Evolutionary conservation across 2,329 filamentous ascomycete species (phyloP).

Genomic region (Ophiostoma piceae): DNA sequence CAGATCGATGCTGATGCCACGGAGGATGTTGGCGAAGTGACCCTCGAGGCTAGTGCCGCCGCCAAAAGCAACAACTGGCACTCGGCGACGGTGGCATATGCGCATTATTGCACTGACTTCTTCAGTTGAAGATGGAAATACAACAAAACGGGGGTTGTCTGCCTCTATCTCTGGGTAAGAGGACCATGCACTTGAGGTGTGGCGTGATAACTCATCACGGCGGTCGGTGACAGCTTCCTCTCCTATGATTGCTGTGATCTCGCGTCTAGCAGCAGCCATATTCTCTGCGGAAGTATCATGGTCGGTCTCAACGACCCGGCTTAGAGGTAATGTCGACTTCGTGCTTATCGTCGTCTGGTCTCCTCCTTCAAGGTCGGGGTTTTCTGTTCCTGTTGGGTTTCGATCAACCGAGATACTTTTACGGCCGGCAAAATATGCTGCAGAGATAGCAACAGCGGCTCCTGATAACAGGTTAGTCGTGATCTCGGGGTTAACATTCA

Average conservation of each 20-base stretch:
- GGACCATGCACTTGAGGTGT: constrained; percentile 59
- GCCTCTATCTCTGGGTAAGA: constrained; percentile 42
- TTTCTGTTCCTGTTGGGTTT: background rate
- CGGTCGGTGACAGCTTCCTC: constrained; percentile 59
- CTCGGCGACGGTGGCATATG: constrained; percentile 71
- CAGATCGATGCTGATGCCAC: constrained; percentile 72
- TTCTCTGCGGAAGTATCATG: constrained; percentile 51
- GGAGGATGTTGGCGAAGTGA: constrained; percentile 75
- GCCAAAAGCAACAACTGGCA: constrained; percentile 81
- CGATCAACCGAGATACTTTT: background rate
- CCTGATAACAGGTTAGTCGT: background rate
- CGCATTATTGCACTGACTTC: constrained; percentile 86
- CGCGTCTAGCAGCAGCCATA: constrained; percentile 63
- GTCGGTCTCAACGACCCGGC: constrained; percentile 42
- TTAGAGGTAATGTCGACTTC: constrained; percentile 32
- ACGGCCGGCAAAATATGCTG: background rate
- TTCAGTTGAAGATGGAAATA: constrained; percentile 72
- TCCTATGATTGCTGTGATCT: constrained; percentile 60
- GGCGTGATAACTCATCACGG: constrained; percentile 49
- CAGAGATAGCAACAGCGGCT: background rate
- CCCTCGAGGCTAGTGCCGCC: constrained; percentile 88
- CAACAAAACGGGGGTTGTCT: constrained; percentile 58
- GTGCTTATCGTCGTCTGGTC: background rate
- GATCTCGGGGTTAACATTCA: background rate
- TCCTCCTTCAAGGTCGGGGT: background rate